phyloP scores from a whole-genome alignment of 345 rosid species.

The Trapa bicornis region DNA sequence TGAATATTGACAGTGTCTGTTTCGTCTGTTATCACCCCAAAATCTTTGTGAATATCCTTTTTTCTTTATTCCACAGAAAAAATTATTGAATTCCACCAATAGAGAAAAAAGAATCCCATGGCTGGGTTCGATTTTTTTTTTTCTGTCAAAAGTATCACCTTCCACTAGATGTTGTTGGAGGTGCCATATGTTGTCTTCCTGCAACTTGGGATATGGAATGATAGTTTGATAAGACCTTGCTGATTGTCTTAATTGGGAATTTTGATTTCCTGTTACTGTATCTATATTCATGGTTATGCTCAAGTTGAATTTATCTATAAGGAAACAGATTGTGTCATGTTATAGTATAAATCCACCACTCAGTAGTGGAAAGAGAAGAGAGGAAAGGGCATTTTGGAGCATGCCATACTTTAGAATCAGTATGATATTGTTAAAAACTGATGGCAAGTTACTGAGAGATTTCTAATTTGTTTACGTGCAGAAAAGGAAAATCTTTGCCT shows the following conservation, averaged over 20 bases:
- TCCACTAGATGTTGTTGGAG: neutral
- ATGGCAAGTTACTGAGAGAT: slow-evolving; percentile 2
- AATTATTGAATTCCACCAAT: too few relatives aligned
- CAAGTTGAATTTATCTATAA: neutral
- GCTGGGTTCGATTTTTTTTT: neutral
- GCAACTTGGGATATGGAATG: neutral
- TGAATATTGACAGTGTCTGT: too few relatives aligned
- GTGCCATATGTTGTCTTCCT: neutral
- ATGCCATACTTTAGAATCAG: neutral
- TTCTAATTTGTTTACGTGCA: slow-evolving; percentile 14
- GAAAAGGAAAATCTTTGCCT: slow-evolving; percentile 96
- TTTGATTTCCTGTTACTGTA: neutral
- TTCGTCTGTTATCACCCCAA: too few relatives aligned
- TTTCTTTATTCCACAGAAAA: too few relatives aligned
- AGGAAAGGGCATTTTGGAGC: neutral
- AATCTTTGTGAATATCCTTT: too few relatives aligned
- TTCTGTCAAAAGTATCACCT: neutral
- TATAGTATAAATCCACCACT: too few relatives aligned
- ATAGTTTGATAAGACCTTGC: neutral
- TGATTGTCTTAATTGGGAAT: neutral
- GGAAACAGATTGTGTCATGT: neutral
- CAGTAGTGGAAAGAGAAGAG: neutral
- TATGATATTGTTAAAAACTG: neutral
- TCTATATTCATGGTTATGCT: neutral
- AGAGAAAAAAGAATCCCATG: neutral